Base-by-base conservation (phyloP, 192 early-diverging fungal genomes). In the Mortierella antarctica region DNA sequence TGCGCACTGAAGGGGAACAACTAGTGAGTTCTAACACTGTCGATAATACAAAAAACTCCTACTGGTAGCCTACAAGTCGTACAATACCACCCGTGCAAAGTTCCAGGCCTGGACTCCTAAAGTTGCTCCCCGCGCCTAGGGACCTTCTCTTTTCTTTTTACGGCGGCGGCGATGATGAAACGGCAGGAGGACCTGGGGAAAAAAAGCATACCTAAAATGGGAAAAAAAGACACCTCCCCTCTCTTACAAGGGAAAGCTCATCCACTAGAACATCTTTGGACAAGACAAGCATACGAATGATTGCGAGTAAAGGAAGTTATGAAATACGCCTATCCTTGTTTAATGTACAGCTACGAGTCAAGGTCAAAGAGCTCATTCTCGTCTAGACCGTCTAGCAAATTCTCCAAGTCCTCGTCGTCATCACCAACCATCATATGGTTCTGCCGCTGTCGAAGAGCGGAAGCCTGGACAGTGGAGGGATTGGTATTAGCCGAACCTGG, bases 51-150 rank as follows among this genome's bases (percentile, higher is more conserved):
- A 7, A 40, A 31, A 31, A 31, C 1, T 31, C 31, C 3, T 31
- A 31, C 31, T 31, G 31, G 15, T 76, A 73, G 88, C 88, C 39
- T 91, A 71, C 81, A 88, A 78, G 73, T 71, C 88, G 13, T 91
- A 89, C 83, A 89, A 85, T 60, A 91, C 89, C 56, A 89, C 87
- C 44, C 75, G 66, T 70, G 61, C 87, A 18, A 91, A 91, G 75
- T 62, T 88, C 53, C 57, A 73, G 39, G 84, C 86, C 20, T 91
- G 89, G 89, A 79, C 84, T 63, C 89, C 89, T 61, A 75, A 83
- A 67, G 83, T 74, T 66, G 83, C 74, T 45, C 7, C 57, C 47
- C 83, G 83, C 56, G 83, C 67, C 39, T 83, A 75, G 71, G 46
- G 2, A 45, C 13, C n/a, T 51, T n/a, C 15, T 9, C 21, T 20